Evolutionary conservation across 305 asterid genomes (phyloP), one percentile per base, ranked within the genome.

Genomic region (Rubia peregrina): DNA sequence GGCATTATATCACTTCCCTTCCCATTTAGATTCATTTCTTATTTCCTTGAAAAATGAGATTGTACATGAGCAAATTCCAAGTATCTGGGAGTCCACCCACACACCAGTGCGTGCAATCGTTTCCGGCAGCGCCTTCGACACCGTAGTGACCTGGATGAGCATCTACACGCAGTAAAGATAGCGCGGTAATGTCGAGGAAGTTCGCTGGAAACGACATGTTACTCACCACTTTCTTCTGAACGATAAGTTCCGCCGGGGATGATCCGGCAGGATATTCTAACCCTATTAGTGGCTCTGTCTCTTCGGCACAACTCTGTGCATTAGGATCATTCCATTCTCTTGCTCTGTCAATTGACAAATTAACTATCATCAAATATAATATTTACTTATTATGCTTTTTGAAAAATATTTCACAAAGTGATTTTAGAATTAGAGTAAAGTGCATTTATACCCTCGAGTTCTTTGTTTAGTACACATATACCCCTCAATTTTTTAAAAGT

Each of bases 81-180:
- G 89, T 84, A 61, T 89, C 89, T 7, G 84, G 85, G 4, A 87
- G 84, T 6, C 90, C 90, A 9, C 78, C 87, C 9, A 76, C 44
- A 30, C 85, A 82, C 85, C 85, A 82, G 62, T 79, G 85, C 0
- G 80, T 68, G 71, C 85, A 82, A 51, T 82, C 85, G 7, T 41
- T 33, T 6, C 51, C 26, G 11, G 71, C 80, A 5, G 73, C 19
- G 0, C 49, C 10, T 9, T 67, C 80, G n/a, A 5, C 49, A 0
- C 80, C 80, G 75, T 79, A 79, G 41, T 46, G 61, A 0, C 76
- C 69, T 0, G 83, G 85, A 82, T 82, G 85, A 0, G 77, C 85
- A 69, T 82, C 83, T 36, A 79, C 70, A 3, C 82, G 68, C 17
- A 82, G 21, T 2, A 74, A 83, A 36, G 83, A 69, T 9, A 82